Evolutionary conservation across 495 filamentous ascomycete species (phyloP), one percentile per base, ranked within the genome.

Genomic region (Daldinia grandis): DNA sequence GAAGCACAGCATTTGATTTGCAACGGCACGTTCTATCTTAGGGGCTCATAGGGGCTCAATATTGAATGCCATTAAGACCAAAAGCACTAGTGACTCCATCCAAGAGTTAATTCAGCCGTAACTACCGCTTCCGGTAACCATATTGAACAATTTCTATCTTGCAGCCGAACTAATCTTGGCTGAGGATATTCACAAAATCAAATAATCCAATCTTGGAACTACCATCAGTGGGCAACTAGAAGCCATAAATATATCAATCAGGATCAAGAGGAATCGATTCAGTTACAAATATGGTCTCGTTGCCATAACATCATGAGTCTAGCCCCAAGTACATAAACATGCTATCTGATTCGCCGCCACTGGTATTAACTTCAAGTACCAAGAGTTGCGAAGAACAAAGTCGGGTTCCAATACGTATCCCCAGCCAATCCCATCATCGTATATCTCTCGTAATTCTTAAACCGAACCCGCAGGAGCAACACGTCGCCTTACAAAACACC

Each of bases 261-360:
- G 9, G 8, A 8, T 4, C 37, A 21, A 44, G 58, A 14, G 51
- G 40, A 49, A 37, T 19, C 38, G 53, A 24, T 17, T 68, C 37
- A 25, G 56, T 72, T 72, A 64, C 56, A 66, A 58, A 63, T 59
- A 47, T 28, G 25, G 30, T 72, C 55, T 66, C 65, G 69, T 73
- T 73, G 70, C 62, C 70, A 65, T 73, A 69, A 56, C 65, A 58
- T 73, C 65, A 62, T 69, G 61, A 27, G 33, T 58, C 55, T 63
- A 58, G 49, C 59, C 59, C 55, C 59, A 66, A 64, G 59, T 58
- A 65, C 49, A 25, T 61, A 66, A 64, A 40, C 57, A 70, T 73
- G 70, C 70, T 73, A 69, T 62, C 56, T 58, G 64, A 62, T 58
- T 54, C 70, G 31, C 65, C 58, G 61, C 57, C 49, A 58, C 57